These are phyloP conservation scores for Phialophora tarda DNA, from an alignment of 2,329 filamentous ascomycete genomes.

Conservation along the genomic window DNA sequence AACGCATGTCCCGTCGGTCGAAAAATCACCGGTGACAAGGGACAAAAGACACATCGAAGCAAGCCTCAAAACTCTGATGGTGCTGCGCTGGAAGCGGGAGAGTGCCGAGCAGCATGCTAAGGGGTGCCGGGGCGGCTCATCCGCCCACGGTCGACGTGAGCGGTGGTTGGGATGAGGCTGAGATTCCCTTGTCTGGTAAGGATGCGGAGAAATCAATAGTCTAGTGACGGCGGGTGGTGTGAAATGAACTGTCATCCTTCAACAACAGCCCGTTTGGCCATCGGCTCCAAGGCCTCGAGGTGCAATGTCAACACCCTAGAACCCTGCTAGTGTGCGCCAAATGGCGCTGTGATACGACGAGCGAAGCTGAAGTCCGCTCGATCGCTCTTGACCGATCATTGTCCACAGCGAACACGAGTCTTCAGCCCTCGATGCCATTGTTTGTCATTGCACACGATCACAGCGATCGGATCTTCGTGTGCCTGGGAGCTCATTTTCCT, in stretches of 20 bases:
- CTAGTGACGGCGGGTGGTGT: conserved; percentile 7
- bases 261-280: neutral
- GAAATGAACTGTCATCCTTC: conserved; percentile 4
- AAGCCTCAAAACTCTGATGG: neutral
- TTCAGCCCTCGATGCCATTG: neutral
- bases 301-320: neutral
- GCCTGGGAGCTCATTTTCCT: conserved; percentile 1
- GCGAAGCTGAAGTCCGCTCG: too few relatives aligned
- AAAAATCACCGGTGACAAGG: neutral
- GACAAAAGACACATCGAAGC: neutral
- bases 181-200: conserved; percentile 13
- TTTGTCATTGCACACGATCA: neutral
- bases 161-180: conserved; percentile 23
- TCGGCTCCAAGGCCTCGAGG: neutral
- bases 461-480: neutral
- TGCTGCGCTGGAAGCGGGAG: neutral
- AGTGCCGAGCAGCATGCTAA: neutral
- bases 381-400: neutral
- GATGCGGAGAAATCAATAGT: conserved; percentile 13
- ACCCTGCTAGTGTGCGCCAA: neutral
- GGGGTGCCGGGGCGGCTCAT: neutral
- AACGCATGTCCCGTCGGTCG: neutral
- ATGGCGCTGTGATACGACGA: neutral
- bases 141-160: neutral
- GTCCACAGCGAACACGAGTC: neutral